Evolutionary conservation across 2,329 filamentous ascomycete genomes (phyloP), one percentile per base, ranked within the genome.

Genomic region (Neonectria ditissima): DNA sequence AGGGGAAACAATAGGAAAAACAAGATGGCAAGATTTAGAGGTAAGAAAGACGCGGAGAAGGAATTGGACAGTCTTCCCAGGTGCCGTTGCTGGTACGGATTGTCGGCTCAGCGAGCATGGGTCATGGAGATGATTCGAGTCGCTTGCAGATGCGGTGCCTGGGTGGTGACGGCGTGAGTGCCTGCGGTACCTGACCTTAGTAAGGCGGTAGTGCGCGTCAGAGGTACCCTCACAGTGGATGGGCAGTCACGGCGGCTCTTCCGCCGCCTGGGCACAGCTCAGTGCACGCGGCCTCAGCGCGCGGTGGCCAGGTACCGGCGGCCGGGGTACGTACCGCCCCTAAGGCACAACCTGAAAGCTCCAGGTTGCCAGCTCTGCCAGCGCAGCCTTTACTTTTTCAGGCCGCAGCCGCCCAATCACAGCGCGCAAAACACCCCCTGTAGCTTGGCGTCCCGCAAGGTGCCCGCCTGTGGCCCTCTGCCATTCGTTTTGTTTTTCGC

Each of bases 331-430:
- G 37, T 39, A 37, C 34, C 34, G 14, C 34, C 16, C 14, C 34
- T n/a, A 37, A 26, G 24, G 24, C 6, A 26, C 24, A 26, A 26
- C 24, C 24, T 26, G 13, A 37, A n/a, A 16, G 54, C 55, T 54
- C 34, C 56, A 72, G 65, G 62, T 59, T 68, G 70, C 71, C 54
- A 69, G 65, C 47, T 54, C 57, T 68, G 71, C 71, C 56, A 70
- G 65, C 54, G 59, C 63, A 71, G 65, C 62, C 50, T 65, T 58
- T 64, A 68, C 55, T 52, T 24, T 53, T 48, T 13, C 64, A 65
- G 61, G 59, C 61, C 45, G 14, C 60, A 56, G 43, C 47, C 1
- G 39, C 16, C 71, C 69, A 73, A 73, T 68, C 58, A 68, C 9
- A 71, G 32, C 65, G 61, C 66, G 66, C 20, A 41, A 37, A 69